Evolutionary conservation across 75 land plant genomes (phyloP).

Genomic region (Cryptomeria japonica): DNA sequence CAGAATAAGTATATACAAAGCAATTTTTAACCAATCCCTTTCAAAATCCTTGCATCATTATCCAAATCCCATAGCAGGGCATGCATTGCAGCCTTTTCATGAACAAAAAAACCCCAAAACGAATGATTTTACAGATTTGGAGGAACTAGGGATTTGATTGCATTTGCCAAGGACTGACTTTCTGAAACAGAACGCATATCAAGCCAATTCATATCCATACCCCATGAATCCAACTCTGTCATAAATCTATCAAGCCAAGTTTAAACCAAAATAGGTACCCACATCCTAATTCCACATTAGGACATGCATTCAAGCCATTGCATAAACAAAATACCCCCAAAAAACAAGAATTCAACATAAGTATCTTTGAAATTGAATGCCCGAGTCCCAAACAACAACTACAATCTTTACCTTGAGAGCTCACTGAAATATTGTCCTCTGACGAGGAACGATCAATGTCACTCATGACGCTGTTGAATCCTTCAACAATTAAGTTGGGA

Average conservation of each 20-base stretch:
- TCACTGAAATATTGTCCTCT: slow-evolving; percentile 10
- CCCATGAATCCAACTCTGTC: neutral
- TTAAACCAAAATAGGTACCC: neutral
- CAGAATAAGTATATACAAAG: neutral
- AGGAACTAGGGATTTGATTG: neutral
- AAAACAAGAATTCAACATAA: neutral
- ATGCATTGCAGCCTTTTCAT: neutral
- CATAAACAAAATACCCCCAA: neutral
- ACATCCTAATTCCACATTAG: neutral
- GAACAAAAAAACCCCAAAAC: neutral
- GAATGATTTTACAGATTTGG: neutral
- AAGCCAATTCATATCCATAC: neutral
- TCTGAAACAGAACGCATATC: neutral
- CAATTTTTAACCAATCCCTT: neutral
- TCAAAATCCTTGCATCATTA: neutral
- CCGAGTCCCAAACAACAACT: neutral
- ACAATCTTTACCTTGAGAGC: slow-evolving; percentile 2
- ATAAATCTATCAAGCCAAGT: neutral
- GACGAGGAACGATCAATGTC: slow-evolving; percentile 8
- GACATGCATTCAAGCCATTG: neutral
- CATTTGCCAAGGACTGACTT: neutral
- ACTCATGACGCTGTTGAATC: neutral
- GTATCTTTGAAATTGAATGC: neutral
- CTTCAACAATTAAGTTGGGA: neutral
- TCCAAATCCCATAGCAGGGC: neutral